Base-by-base conservation (phyloP, 495 filamentous ascomycete species). In the Penicillium herquei region DNA sequence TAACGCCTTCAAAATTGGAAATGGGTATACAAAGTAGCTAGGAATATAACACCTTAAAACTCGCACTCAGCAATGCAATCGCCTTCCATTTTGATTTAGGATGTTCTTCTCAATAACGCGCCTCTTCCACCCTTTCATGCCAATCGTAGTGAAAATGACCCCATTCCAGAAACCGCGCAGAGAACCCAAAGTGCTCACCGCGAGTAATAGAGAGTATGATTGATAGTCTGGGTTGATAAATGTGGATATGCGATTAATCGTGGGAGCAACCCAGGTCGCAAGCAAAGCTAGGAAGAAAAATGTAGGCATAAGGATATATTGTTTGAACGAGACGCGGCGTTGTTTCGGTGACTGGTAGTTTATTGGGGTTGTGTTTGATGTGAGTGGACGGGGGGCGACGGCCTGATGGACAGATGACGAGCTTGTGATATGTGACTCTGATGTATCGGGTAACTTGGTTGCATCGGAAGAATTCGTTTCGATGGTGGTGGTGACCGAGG, bases 91-190 rank as follows among this genome's bases (percentile, higher is more conserved):
- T 31, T 11, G 30, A 37, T 13, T 13, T 14, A 7, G 43, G 2
- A 46, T 9, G 12, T 31, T 46, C 4, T 26, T 12, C 26, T 46
- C 43, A 12, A 11, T 13, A 13, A 26, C 43, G 10, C 26, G 43
- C 14, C 43, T 46, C 13, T 46, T 73, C 66, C 68, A 65, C 6
- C 67, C 68, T 37, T 73, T 69, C 59, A 73, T 65, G 0, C 73
- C 75, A 14, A 78, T 67, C 0, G 66, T 67, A 9, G 77, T 57
- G 52, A 76, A 80, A 1, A 80, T 72, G 4, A 78, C 54, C 0
- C 73, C 74, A 52, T 80, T 80, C 75, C 75, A 80, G 43, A 80
- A 78, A 8, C 77, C 77, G 1, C 76, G 62, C 40, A 80, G 55
- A 0, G 74, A 75, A 7, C 75, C 72, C 35, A 72, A 65, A 6